Evolutionary conservation across 768 basidiomycete genomes (phyloP), one percentile per base, ranked within the genome.

Genomic region (Tylopilus sp.): DNA sequence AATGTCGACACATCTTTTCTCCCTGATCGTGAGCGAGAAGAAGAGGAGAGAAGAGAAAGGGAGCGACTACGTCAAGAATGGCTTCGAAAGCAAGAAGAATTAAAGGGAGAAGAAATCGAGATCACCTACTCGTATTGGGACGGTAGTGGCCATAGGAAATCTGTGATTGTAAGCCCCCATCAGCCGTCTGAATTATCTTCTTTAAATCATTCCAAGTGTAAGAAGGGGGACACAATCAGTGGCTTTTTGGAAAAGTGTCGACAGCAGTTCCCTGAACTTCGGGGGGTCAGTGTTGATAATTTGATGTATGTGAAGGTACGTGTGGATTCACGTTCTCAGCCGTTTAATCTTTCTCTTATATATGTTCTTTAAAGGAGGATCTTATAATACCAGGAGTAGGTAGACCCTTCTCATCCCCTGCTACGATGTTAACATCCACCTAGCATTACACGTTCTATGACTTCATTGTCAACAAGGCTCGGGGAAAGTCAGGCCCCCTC

Each of bases 391-490:
- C 97, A 16, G 93, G 95, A 64, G 95, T 93, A 71, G 41, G 87
- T 70, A 11, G 22, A 31, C 12, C n/a, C 7, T 45, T 40, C 10
- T 17, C 41, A 16, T 34, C 34, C 6, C 24, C 45, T 49, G 11
- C 36, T 25, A 54, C 31, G 24, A 40, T 12, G 13, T 33, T 53
- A 9, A 50, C 53, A 31, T 31, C 45, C 26, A 40, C 21, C n/a
- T 61, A 98, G 92, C 96, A 98, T 68, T 84, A 98, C 71, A 97
- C 95, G 1, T 99, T 99, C 69, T 98, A 98, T 70, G 91, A 95
- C 71, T 98, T 99, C 60, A 97, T 99, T 59, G 78, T 98, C 62
- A 98, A 98, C 78, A 98, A 97, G 73, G 94, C 95, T 9, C 85
- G 97, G 22, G 97, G 97, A 25, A 99, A 99, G 71, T 97, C 94